Evolutionary conservation across 2,329 filamentous ascomycete genomes (phyloP).

Genomic region (Colletotrichum melonis): DNA sequence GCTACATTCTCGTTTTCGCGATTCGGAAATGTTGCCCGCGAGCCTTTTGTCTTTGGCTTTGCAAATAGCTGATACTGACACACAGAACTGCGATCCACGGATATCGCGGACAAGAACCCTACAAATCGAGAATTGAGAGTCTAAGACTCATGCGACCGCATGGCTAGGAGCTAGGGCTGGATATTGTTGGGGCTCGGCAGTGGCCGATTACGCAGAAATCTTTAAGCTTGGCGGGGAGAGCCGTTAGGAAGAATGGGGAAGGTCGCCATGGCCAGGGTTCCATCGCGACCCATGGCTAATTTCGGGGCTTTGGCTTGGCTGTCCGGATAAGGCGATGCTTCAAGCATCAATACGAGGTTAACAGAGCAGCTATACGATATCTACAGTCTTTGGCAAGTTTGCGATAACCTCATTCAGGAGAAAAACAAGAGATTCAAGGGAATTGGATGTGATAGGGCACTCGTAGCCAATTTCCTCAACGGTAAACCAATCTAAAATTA

Average conservation of each 20-base stretch:
- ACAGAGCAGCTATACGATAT: not conserved
- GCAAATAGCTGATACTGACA: too few relatives aligned
- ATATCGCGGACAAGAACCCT: too few relatives aligned
- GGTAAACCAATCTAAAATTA: not conserved
- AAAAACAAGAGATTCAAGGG: too few relatives aligned
- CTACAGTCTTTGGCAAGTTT: too few relatives aligned
- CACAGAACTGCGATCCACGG: too few relatives aligned
- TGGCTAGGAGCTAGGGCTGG: not conserved
- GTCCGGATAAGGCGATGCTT: not conserved
- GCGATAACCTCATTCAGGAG: too few relatives aligned
- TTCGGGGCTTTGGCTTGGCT: slow-evolving; percentile 24
- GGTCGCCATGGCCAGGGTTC: slow-evolving; percentile 14
- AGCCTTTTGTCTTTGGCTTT: too few relatives aligned
- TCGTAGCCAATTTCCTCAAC: too few relatives aligned
- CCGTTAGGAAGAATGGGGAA: slow-evolving; percentile 27
- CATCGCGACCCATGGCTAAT: slow-evolving; percentile 27
- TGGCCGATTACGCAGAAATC: slow-evolving; percentile 18
- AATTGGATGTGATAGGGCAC: too few relatives aligned
- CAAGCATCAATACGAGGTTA: not conserved
- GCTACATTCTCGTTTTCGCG: not conserved
- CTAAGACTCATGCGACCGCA: not conserved
- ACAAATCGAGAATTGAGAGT: too few relatives aligned
- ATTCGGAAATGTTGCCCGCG: not conserved
- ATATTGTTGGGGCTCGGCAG: slow-evolving; percentile 9
- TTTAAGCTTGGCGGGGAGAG: slow-evolving; percentile 17